Percentiles rank a stretch among this genome's conserved stretches.
Conservation (phyloP, 306 rosid species). For the Echinosophora koreensis region DNA sequence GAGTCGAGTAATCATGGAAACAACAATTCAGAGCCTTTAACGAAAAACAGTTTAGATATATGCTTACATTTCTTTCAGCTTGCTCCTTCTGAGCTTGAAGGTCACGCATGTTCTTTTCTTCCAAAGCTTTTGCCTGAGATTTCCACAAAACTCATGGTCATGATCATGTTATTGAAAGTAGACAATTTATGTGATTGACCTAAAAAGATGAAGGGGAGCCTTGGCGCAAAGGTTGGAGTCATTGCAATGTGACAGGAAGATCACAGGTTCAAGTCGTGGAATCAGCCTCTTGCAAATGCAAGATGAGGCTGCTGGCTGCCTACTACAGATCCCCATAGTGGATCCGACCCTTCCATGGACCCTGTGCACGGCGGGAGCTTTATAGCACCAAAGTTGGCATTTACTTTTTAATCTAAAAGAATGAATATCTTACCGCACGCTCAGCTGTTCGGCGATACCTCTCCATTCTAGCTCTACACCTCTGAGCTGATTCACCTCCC, state of each 20-base stretch:
- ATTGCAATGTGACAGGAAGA: too few species aligned
- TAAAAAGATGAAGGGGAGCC: conserved; percentile 14
- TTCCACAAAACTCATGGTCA: conserved; percentile 48
- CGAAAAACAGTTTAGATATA: conserved; percentile 23
- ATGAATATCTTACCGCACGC: conserved; percentile 77
- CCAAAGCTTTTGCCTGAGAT: conserved; percentile 90
- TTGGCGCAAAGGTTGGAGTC: too few species aligned
- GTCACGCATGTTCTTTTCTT: conserved; percentile 88
- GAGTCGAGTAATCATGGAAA: conserved; percentile 37
- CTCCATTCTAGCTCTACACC: conserved; percentile 96
- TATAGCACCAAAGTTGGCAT: too few species aligned
- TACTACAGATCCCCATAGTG: too few species aligned
- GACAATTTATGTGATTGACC: conserved; percentile 17
- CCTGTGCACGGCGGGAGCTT: too few species aligned
- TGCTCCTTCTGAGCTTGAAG: conserved; percentile 88
- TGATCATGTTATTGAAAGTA: conserved; percentile 30
- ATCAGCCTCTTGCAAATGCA: too few species aligned
- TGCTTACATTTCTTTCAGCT: conserved; percentile 81
- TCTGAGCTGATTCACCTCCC: conserved; percentile 91
- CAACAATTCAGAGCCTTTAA: conserved; percentile 33
- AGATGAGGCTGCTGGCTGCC: too few species aligned
- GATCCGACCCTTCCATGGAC: too few species aligned
- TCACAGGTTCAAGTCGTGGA: too few species aligned
- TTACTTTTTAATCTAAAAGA: too few species aligned
- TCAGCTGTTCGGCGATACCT: conserved; percentile 91